Evolutionary conservation across 169 alveolate genomes (phyloP).

Genomic region (Cyclospora cayetanensis): DNA sequence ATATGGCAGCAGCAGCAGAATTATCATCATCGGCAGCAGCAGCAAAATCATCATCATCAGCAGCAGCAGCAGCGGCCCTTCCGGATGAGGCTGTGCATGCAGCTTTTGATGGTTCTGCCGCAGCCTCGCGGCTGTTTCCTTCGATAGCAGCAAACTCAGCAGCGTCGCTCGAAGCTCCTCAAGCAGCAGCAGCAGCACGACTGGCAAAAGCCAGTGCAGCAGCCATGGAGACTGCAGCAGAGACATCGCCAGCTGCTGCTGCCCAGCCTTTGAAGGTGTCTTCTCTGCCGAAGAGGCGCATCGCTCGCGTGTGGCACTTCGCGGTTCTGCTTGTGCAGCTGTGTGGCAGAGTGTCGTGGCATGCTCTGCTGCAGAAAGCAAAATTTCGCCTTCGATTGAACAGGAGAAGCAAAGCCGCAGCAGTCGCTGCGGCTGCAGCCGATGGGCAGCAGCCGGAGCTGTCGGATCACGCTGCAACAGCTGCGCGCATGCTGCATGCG

Average conservation of each 20-base stretch:
- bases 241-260: slow-evolving; percentile 28
- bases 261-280: not conserved
- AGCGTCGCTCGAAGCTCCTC: not conserved
- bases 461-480: not conserved
- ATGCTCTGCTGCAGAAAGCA: not conserved
- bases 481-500: too few relatives aligned
- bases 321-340: slow-evolving; percentile 6
- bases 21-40: not conserved
- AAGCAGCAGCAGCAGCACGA: slow-evolving; percentile 39
- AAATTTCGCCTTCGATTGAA: not conserved
- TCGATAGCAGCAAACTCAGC: not conserved
- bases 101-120: not conserved
- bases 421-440: not conserved
- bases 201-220: too few relatives aligned
- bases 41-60: not conserved
- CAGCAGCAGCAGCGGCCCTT: not conserved
- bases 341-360: not conserved
- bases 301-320: slow-evolving; percentile 34
- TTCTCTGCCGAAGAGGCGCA: not conserved
- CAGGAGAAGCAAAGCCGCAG: slow-evolving; percentile 46
- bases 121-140: not conserved
- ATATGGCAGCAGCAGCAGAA: not conserved
- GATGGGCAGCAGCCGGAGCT: not conserved
- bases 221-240: too few relatives aligned
- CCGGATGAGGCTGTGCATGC: not conserved